Base-by-base conservation (phyloP, 208 protist species). In the Entamoeba histolytica region DNA sequence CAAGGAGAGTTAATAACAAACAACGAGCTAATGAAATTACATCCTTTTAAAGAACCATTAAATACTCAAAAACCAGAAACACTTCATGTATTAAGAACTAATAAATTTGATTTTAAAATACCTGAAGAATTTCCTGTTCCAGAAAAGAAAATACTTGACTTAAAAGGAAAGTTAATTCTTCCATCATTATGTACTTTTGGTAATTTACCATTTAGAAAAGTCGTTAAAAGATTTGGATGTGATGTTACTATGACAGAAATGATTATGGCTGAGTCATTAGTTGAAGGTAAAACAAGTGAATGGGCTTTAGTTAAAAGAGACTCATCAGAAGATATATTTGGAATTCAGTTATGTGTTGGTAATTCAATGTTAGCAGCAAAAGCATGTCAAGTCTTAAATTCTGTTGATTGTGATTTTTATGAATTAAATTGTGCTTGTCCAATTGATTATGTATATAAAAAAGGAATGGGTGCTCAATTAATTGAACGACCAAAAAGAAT, bases 231-330 rank as follows among this genome's bases (percentile, higher is more conserved):
- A 35, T 57, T 92, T 93, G 73, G 93, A 0, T 44, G 17, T 35
- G 94, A 95, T 47, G 69, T 95, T 17, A 95, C 93, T 5, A 78
- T 87, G 93, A 39, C 61, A 10, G 94, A 95, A 69, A 95, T 95
- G 94, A 73, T 92, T 5, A 39, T 94, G 17, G 94, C 92, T 5
- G 39, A 61, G 5, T 47, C 39, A 49, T 31, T 95, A 7, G 52
- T 94, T 39, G 19, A 93, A 49, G 94, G 93, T 28, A 50, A 19
- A 17, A 28, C 49, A 44, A 31, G 51, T 91, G 94, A 95, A 15
- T 93, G 15, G 35, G 19, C 44, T 57, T 78, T 95, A 6, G 19
- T 95, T 31, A 19, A 49, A 51, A 93, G 92, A 49, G 93, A 95
- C 91, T 5, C 52, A 19, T 49, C 5, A 17, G 94, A 95, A 51